phyloP scores from a whole-genome alignment of 148 eudicot species.

The Cornus suecica region DNA sequence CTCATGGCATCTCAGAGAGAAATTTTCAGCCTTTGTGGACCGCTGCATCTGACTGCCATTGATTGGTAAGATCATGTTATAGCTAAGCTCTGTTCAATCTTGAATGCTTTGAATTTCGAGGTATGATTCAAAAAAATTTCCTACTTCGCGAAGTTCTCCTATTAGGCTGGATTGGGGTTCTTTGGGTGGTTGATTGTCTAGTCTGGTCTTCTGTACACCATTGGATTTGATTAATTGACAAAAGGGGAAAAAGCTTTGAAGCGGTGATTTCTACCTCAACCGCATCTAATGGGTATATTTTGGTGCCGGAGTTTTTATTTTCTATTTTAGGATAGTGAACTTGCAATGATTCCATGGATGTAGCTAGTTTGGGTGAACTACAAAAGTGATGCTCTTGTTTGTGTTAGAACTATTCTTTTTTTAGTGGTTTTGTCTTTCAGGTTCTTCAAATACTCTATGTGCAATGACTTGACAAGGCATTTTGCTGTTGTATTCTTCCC shows the following conservation, averaged over 20 bases:
- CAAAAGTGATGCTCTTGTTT: too few relatives aligned
- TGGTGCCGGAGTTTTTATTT: not conserved
- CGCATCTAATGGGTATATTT: not conserved
- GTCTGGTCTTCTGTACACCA: not conserved
- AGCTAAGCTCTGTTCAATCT: not conserved
- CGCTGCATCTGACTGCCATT: conserved; percentile 31
- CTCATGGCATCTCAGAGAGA: conserved; percentile 30
- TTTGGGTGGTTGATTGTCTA: not conserved
- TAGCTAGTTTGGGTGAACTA: too few relatives aligned
- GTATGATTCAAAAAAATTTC: not conserved
- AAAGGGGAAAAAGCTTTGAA: not conserved
- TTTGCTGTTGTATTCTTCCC: not conserved
- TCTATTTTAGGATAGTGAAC: too few relatives aligned
- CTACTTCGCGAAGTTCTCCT: not conserved
- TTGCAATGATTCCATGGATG: too few relatives aligned
- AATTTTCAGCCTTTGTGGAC: conserved; percentile 40
- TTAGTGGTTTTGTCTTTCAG: too few relatives aligned
- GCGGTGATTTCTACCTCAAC: not conserved
- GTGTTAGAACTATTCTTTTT: too few relatives aligned
- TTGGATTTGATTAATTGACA: not conserved
- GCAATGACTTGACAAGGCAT: too few relatives aligned
- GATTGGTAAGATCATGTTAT: conserved; percentile 41
- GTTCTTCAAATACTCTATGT: too few relatives aligned
- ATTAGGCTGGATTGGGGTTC: not conserved
- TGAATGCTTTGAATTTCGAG: not conserved